Evolutionary conservation across 768 basidiomycete species (phyloP).

Genomic region (Mycena chlorophos): DNA sequence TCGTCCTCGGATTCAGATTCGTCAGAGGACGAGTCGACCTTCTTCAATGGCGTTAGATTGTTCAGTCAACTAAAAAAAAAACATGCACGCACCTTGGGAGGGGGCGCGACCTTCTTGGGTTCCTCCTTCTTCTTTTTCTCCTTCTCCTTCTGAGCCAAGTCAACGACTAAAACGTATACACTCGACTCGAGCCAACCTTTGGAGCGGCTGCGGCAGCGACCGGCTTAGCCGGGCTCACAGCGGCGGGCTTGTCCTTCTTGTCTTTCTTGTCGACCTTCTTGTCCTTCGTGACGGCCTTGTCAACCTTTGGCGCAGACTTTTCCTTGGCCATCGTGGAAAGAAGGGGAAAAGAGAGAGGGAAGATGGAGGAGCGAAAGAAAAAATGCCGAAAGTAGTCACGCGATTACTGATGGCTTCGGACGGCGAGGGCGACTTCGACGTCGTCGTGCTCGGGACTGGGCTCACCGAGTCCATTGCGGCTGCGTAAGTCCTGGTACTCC

Average conservation of each 20-base stretch:
- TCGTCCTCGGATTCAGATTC: slow-evolving; percentile 54
- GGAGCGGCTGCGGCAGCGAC: too few relatives aligned
- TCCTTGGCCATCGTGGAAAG: slow-evolving; percentile 45
- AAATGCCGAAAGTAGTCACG: not conserved
- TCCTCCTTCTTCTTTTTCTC: slow-evolving; percentile 19
- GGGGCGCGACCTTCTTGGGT: slow-evolving; percentile 28
- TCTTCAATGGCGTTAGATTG: not conserved
- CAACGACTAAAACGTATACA: slow-evolving; percentile 20
- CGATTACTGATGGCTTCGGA: not conserved
- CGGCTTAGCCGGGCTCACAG: slow-evolving; percentile 28
- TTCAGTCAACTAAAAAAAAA: not conserved
- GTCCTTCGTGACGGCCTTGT: slow-evolving; percentile 24
- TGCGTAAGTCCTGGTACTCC: slow-evolving; percentile 59
- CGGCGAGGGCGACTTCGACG: slow-evolving; percentile 54
- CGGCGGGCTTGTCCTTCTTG: slow-evolving; percentile 32
- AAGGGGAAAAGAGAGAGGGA: slow-evolving; percentile 6
- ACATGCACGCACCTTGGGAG: not conserved
- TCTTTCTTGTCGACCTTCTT: slow-evolving; percentile 37
- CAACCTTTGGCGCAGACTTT: slow-evolving; percentile 16
- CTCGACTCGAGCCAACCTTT: too few relatives aligned
- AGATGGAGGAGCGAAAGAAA: too few relatives aligned
- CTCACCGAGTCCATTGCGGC: slow-evolving; percentile 83
- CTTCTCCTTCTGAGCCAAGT: slow-evolving; percentile 14
- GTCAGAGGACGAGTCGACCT: slow-evolving; percentile 37
- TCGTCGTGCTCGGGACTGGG: slow-evolving; percentile 74